Conservation (phyloP, 169 alveolate genomes). For the Pseudocohnilembus persalinus region DNA sequence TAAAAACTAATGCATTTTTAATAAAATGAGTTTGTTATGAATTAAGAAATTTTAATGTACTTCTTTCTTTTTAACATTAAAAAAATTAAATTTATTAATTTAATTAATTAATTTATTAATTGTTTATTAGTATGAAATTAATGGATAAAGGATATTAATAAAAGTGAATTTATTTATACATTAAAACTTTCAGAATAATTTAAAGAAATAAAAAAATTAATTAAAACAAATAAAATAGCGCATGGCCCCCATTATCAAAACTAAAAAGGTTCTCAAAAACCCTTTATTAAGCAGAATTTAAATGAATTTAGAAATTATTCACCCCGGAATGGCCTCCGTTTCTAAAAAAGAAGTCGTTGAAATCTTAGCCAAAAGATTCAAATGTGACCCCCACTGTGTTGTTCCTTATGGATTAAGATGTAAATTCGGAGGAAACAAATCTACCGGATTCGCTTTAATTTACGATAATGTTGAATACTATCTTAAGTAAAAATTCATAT, state of each 20-base stretch:
- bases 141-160: not conserved
- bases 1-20: no score
- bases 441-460: conserved; percentile 76
- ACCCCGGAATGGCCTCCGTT: conserved; percentile 67
- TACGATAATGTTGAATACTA: conserved; percentile 58
- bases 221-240: not conserved
- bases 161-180: no score
- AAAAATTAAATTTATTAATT: no score
- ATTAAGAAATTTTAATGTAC: no score
- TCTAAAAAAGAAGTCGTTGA: conserved; percentile 59
- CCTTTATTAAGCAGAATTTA: conserved; percentile 48
- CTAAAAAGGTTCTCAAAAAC: conserved; percentile 55
- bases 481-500: conserved; percentile 15
- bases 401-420: conserved; percentile 72
- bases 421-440: conserved; percentile 70
- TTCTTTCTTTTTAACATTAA: no score
- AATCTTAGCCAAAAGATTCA: conserved; percentile 57
- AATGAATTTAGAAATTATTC: conserved; percentile 64
- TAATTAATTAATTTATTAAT: no score
- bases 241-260: conserved; percentile 43
- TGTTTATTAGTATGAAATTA: not conserved
- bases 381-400: conserved; percentile 50
- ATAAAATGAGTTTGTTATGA: no score
- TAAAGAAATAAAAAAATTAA: not conserved
- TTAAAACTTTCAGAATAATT: not conserved